phyloP scores from a whole-genome alignment of 1,284 basidiomycete species.

The Irpex sp. region DNA sequence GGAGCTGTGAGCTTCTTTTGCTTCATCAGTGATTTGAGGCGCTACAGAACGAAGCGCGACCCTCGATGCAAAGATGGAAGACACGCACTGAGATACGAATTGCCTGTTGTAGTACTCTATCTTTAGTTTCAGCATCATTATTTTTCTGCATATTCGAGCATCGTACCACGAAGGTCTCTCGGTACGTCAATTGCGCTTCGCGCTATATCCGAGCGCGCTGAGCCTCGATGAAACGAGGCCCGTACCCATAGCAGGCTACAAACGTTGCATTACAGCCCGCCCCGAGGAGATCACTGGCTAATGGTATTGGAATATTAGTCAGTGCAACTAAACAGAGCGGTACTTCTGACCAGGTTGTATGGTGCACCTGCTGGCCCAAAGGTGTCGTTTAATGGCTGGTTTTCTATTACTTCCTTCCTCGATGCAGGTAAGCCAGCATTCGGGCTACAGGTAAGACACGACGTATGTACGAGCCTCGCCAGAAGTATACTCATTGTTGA shows the following conservation, averaged over 20 bases:
- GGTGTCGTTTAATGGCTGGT: too few relatives aligned
- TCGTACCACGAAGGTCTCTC: background rate
- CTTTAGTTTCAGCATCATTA: background rate
- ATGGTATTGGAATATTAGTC: too few relatives aligned
- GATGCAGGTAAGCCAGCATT: background rate
- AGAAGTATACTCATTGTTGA: background rate
- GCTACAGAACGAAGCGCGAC: background rate
- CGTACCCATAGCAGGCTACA: background rate
- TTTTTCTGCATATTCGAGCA: background rate
- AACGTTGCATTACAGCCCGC: too few relatives aligned
- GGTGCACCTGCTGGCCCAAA: too few relatives aligned
- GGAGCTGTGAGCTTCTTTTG: background rate
- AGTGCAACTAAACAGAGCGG: too few relatives aligned
- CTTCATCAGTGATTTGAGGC: background rate
- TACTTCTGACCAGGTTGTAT: too few relatives aligned
- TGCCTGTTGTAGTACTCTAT: background rate
- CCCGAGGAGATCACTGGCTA: too few relatives aligned
- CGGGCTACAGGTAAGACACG: background rate
- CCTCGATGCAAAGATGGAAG: background rate
- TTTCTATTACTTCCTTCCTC: background rate
- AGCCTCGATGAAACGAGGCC: background rate
- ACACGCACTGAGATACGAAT: background rate
- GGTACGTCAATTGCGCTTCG: background rate
- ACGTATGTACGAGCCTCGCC: background rate
- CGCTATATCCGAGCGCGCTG: background rate